Evolutionary conservation across 805 yeast species (phyloP).

Genomic region (Kluyveromyces siamensis): DNA sequence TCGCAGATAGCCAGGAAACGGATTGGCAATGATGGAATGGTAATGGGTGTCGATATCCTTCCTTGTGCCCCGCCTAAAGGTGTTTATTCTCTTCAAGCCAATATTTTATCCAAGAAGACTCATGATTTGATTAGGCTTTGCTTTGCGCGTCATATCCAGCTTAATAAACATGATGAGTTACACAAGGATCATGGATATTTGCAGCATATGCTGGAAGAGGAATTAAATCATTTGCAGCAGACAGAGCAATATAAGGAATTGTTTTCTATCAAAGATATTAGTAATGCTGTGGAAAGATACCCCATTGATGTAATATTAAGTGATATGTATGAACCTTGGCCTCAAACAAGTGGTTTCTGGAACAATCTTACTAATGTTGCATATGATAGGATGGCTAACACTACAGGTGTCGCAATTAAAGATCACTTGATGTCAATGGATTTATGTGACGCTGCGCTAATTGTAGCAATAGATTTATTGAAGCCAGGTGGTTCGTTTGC

Average conservation of each 20-base stretch:
- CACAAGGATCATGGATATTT: conserved; percentile 21
- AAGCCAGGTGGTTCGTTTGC: conserved; percentile 64
- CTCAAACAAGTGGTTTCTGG: conserved; percentile 43
- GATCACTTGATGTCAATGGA: conserved; percentile 83
- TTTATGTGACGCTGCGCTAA: conserved; percentile 82
- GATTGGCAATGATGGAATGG: conserved; percentile 41
- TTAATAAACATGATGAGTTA: conserved; percentile 29
- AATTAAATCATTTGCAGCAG: conserved; percentile 13
- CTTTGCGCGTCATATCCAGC: conserved; percentile 30
- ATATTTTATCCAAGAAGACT: conserved; percentile 61
- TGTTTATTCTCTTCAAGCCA: conserved; percentile 75
- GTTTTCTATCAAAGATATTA: conserved; percentile 10
- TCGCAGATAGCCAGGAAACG: conserved; percentile 67
- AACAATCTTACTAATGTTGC: conserved; percentile 67
- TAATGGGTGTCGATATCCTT: conserved; percentile 77
- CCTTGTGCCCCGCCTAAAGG: conserved; percentile 76
- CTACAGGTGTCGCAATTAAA: conserved; percentile 69
- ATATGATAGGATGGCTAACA: conserved; percentile 86
- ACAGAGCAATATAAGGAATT: conserved; percentile 23
- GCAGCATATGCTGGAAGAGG: conserved; percentile 13
- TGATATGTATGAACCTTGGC: conserved; percentile 73
- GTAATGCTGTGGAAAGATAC: conserved; percentile 10
- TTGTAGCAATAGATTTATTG: conserved; percentile 63
- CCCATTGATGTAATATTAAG: conserved; percentile 64
- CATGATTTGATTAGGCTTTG: conserved; percentile 46